Evolutionary conservation across 2,329 filamentous ascomycete species (phyloP).

Genomic region (Tricladium varicosporioides): DNA sequence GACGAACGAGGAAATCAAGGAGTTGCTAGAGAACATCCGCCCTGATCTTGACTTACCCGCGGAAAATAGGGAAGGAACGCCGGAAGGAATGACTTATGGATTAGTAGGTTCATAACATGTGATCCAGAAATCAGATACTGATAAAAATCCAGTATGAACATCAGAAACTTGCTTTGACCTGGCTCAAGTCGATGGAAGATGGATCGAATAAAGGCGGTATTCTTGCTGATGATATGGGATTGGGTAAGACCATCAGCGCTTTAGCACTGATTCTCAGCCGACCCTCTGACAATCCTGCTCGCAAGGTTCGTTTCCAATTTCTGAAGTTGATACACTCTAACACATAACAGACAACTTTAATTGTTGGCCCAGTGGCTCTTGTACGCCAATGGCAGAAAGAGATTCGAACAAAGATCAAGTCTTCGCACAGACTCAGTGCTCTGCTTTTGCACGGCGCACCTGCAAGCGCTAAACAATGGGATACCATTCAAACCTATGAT

Average conservation of each 20-base stretch:
- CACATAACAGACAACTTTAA: constrained; percentile 65
- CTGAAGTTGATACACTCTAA: constrained; percentile 12
- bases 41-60: constrained; percentile 65
- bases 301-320: constrained; percentile 30
- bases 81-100: constrained; percentile 62
- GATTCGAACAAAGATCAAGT: constrained; percentile 67
- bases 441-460: constrained; percentile 63
- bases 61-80: constrained; percentile 65
- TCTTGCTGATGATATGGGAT: constrained; percentile 77
- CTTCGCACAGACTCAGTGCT: constrained; percentile 57
- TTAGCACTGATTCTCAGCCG: constrained; percentile 62
- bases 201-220: constrained; percentile 73
- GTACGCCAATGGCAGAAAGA: constrained; percentile 84
- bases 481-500: constrained; percentile 63
- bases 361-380: constrained; percentile 76
- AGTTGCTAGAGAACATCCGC: constrained; percentile 69
- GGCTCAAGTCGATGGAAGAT: constrained; percentile 73
- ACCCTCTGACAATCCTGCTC: constrained; percentile 50
- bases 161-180: constrained; percentile 74
- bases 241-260: constrained; percentile 82
- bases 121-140: constrained; percentile 9
- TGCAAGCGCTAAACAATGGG: constrained; percentile 54
- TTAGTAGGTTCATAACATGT: constrained; percentile 39
- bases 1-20: constrained; percentile 65
- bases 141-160: constrained; percentile 59